Percentiles rank a stretch among this genome's conserved stretches.
These are phyloP conservation scores for Alternaria postmessia DNA, from an alignment of 2,329 filamentous ascomycete species.

Conservation along the genomic window DNA sequence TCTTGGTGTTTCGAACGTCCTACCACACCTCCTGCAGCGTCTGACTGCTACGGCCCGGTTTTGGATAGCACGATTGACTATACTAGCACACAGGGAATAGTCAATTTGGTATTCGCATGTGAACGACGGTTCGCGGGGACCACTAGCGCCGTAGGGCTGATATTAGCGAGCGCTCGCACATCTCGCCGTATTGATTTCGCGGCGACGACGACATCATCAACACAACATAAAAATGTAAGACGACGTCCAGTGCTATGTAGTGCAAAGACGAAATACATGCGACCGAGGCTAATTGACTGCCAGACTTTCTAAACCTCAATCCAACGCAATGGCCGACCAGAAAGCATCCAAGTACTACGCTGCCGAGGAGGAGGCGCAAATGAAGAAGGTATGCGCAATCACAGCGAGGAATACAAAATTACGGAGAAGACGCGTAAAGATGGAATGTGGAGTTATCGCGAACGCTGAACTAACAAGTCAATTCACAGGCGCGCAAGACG, in stretches of 20 bases:
- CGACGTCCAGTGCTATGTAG: background rate
- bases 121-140: slow-evolving; percentile 17
- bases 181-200: slow-evolving; percentile 27
- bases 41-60: background rate
- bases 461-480: slow-evolving; percentile 13
- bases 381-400: slow-evolving; percentile 84
- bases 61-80: background rate
- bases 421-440: background rate
- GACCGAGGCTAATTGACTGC: slow-evolving; percentile 6
- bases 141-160: slow-evolving; percentile 27
- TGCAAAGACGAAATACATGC: background rate
- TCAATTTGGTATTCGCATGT: background rate
- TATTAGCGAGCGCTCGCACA: slow-evolving; percentile 34
- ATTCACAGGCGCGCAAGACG: slow-evolving; percentile 85
- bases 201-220: slow-evolving; percentile 31
- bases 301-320: slow-evolving; percentile 6
- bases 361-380: slow-evolving; percentile 85
- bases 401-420: background rate
- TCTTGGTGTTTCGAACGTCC: background rate
- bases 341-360: slow-evolving; percentile 99
- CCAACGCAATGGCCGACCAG: slow-evolving; percentile 55
- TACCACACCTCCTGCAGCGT: background rate
- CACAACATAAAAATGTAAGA: slow-evolving; percentile 8
- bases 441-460: background rate
- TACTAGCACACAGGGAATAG: background rate